A percentile compares a stretch with the other conserved stretches of the same genome.
These are phyloP conservation scores for Cadophora sp. DNA, from an alignment of 2,329 filamentous ascomycete genomes.

Conservation along the genomic window DNA sequence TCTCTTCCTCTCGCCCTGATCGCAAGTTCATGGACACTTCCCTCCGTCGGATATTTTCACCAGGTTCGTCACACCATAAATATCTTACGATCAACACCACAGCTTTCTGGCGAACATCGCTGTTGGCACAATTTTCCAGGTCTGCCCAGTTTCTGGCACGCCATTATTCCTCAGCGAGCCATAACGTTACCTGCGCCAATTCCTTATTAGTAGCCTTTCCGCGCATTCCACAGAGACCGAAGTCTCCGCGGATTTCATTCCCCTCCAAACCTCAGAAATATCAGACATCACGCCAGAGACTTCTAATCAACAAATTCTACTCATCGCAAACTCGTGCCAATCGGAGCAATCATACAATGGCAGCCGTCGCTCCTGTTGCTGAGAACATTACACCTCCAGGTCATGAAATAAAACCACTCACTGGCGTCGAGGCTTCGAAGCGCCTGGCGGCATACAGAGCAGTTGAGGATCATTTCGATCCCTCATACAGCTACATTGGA, in stretches of 20 bases:
- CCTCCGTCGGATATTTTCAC: not conserved
- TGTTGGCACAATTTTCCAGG: not conserved
- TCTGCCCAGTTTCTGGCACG: constrained; percentile 7
- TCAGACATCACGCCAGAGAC: not conserved
- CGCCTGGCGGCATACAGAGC: constrained; percentile 76
- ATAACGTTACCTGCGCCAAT: constrained; percentile 6
- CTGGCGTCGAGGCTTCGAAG: constrained; percentile 74
- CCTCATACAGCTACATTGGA: constrained; percentile 69
- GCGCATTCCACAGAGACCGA: not conserved
- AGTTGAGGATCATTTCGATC: constrained; percentile 73
- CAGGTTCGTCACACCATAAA: constrained; percentile 1
- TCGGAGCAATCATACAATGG: constrained; percentile 29
- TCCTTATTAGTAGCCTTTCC: constrained; percentile 12
- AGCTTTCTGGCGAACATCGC: not conserved
- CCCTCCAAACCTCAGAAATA: not conserved
- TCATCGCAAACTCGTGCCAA: not conserved
- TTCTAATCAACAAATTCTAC: not conserved
- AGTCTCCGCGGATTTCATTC: not conserved
- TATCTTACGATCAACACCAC: not conserved
- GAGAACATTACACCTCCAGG: constrained; percentile 29
- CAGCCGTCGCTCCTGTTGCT: constrained; percentile 25
- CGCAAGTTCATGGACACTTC: constrained; percentile 3
- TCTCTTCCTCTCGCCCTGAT: not conserved
- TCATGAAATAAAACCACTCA: constrained; percentile 29
- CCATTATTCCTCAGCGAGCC: constrained; percentile 7